Conservation (phyloP, 1,284 basidiomycete species). For the Coniferiporia sulphurascens region DNA sequence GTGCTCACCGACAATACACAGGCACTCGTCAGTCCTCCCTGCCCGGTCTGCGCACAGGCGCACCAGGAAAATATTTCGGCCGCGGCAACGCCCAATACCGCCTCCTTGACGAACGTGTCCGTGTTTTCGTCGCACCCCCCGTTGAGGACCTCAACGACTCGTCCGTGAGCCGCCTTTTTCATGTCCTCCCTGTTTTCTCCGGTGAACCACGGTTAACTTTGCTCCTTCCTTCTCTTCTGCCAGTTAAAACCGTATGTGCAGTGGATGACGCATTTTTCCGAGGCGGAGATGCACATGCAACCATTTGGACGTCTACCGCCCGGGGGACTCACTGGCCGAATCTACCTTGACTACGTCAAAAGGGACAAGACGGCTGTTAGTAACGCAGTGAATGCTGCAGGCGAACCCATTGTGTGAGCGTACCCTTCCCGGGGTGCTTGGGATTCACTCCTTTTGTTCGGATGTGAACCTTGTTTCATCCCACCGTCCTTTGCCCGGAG, state of each 20-base stretch:
- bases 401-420: not conserved
- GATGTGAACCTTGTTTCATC: too few relatives aligned
- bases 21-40: constrained; percentile 79
- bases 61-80: constrained; percentile 78
- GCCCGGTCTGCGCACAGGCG: constrained; percentile 79
- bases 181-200: not conserved
- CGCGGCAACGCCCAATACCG: constrained; percentile 74
- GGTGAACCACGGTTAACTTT: not conserved
- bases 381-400: not conserved
- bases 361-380: not conserved
- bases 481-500: too few relatives aligned
- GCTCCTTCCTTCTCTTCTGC: constrained; percentile 3
- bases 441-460: not conserved
- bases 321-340: constrained; percentile 13
- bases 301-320: constrained; percentile 10
- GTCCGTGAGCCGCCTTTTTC: constrained; percentile 42
- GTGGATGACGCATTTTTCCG: constrained; percentile 14
- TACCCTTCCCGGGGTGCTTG: not conserved
- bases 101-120: constrained; percentile 75
- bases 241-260: constrained; percentile 44
- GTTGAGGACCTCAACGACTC: constrained; percentile 59
- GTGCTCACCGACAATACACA: constrained; percentile 26
- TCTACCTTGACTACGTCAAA: constrained; percentile 9
- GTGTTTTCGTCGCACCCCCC: constrained; percentile 78
- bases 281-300: constrained; percentile 8